A percentile compares a stretch with the other conserved stretches of the same genome.
These are phyloP conservation scores for Myriosclerotinia curreyana DNA, from an alignment of 2,329 filamentous ascomycete genomes.

Conservation along the genomic window DNA sequence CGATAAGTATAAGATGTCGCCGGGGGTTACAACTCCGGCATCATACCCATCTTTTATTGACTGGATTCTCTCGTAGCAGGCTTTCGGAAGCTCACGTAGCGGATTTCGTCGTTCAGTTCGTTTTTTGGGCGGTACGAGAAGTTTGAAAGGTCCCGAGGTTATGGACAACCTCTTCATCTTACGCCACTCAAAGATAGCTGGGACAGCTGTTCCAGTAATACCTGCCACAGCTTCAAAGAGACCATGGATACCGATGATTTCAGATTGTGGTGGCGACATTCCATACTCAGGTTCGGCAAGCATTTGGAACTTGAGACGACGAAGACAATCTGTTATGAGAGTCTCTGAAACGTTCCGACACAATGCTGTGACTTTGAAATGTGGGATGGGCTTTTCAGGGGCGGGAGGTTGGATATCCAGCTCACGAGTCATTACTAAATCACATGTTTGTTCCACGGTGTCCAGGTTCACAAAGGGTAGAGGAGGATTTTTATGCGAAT, in stretches of 20 bases:
- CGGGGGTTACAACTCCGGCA: neutral
- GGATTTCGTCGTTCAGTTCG: neutral
- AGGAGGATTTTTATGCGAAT: neutral
- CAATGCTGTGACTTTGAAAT: neutral
- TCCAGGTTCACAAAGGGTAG: conserved; percentile 12
- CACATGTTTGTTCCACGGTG: conserved; percentile 2
- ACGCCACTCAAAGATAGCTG: conserved; percentile 7
- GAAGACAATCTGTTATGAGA: conserved; percentile 16
- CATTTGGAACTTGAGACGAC: conserved; percentile 6
- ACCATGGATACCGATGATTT: neutral
- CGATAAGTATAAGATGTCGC: conserved; percentile 11
- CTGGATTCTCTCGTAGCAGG: neutral
- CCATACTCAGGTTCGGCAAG: conserved; percentile 12
- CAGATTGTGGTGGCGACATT: neutral
- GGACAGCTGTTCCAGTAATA: conserved; percentile 16
- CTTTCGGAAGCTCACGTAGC: neutral
- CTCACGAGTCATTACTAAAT: conserved; percentile 5
- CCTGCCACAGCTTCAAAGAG: conserved; percentile 5
- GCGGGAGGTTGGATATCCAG: neutral
- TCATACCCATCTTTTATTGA: neutral
- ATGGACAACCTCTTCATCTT: neutral
- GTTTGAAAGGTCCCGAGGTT: neutral
- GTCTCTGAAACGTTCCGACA: conserved; percentile 18
- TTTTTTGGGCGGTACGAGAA: neutral
- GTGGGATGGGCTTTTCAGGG: neutral